Base-by-base conservation (phyloP, 768 basidiomycete genomes). In the Cystobasidiopsis lactophilus region DNA sequence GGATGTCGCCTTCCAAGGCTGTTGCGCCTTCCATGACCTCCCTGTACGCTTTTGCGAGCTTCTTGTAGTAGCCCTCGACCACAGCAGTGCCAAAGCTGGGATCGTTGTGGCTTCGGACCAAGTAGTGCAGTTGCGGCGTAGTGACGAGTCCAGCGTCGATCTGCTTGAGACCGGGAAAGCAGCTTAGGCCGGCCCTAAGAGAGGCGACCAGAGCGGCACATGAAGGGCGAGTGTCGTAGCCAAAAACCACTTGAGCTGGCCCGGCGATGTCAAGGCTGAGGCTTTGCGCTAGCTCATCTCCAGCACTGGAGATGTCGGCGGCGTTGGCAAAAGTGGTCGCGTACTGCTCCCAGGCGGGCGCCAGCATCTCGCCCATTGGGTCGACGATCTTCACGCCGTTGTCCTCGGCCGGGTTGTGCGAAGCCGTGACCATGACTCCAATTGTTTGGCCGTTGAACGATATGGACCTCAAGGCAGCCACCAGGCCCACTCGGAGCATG, bases 401-500 rank as follows among this genome's bases (percentile, higher is more conserved):
- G 66, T 98, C 93, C 86, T 93, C 63, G 65, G 89, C 89, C n/a
- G 93, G 91, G 66, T 98, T 98, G 68, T 98, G 93, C n/a, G 86
- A 91, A 2, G 93, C 93, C 35, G 93, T 98, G 64, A 98, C 80
- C 93, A 98, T 96, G 21, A 96, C 84, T 16, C 93, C 93, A 60
- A 98, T 82, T 24, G 79, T 80, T 64, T 79, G 81, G 26, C 93
- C 86, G 63, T 80, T 79, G n/a, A 88, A 73, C 57, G 77, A 79
- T 71, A 81, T 93, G 69, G 88, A 95, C 53, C 93, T 71, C 47
- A 98, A 72, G 5, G 75, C 83, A 41, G 93, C 93, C 18, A 98
- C 70, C 38, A 96, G 69, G 11, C 85, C 93, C 14, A 91, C 80
- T 59, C 88, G 76, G 70, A 93, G 95, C 58, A 98, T 72, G n/a